Base-by-base conservation (phyloP, 2,329 filamentous ascomycete genomes). In the Tympanopsis confertula region DNA sequence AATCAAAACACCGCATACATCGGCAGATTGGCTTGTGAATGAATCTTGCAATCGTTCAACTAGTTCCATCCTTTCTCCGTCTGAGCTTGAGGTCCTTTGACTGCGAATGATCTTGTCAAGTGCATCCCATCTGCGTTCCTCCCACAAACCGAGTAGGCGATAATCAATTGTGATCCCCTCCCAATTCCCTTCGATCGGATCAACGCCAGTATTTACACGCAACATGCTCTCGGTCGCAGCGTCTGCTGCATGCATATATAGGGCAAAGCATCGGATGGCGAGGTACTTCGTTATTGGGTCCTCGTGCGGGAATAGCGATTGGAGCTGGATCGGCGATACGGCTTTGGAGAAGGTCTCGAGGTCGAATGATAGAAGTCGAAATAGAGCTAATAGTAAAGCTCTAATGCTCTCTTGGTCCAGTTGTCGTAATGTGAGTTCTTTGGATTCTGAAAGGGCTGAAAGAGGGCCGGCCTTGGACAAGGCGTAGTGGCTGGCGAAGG, bases 141-240 rank as follows among this genome's bases (percentile, higher is more conserved):
- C 73, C 44, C 72, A 63, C 32, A 81, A 56, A 19, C 68, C 71
- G 30, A 79, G 52, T 48, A 95, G 89, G 14, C 74, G 72, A 56
- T 85, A 94, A 55, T 96, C 87, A 45, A 91, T 77, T 35, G 62
- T 59, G 44, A 67, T 67, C 24, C 80, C 84, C 59, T 96, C 91
- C 68, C 87, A 85, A 32, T 73, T 63, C 5, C 79, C 87, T 43
- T 71, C 55, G 28, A 93, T 65, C 17, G 72, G 65, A 20, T 73
- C 73, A 36, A 56, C 62, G 35, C 74, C 77, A 39, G 89, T 63
- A 55, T 87, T 69, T 49, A 73, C 67, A 36, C 65, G 59, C 20
- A 93, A 59, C 55, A 94, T 79, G 36, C 72, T 65, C 51, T 93
- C 81, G 35, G 83, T 69, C 44, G 85, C 85, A 45, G 71, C 66